These are phyloP conservation scores for Starmerella scarabaei DNA, from an alignment of 805 yeast species.

Conservation along the genomic window DNA sequence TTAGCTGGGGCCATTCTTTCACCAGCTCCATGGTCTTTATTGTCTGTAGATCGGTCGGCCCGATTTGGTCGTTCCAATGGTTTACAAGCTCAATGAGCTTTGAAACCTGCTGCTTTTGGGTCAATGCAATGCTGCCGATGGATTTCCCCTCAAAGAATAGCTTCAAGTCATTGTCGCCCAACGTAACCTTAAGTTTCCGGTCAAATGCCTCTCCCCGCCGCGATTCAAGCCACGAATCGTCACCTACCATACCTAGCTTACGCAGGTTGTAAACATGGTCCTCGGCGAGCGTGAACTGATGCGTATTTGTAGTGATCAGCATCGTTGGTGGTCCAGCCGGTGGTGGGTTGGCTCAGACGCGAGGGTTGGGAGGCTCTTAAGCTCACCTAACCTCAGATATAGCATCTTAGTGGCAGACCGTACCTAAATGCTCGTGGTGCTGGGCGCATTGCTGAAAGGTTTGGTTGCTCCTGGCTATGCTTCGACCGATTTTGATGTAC, in stretches of 20 bases:
- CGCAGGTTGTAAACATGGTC: constrained; percentile 16
- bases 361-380: too few relatives aligned
- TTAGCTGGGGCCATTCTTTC: constrained; percentile 13
- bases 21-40: constrained; percentile 17
- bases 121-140: constrained; percentile 14
- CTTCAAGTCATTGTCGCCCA: constrained; percentile 6
- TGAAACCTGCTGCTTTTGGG: constrained; percentile 4
- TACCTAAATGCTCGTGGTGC: constrained; percentile 3
- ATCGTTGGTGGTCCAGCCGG: background rate
- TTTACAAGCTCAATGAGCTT: constrained; percentile 13
- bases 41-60: constrained; percentile 21
- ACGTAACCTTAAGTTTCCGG: constrained; percentile 12
- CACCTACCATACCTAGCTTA: constrained; percentile 9
- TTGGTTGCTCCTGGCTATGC: constrained; percentile 67
- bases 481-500: constrained; percentile 96
- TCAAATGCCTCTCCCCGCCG: constrained; percentile 21
- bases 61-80: constrained; percentile 17
- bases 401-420: too few relatives aligned
- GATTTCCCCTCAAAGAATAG: constrained; percentile 16
- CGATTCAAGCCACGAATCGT: constrained; percentile 21
- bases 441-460: constrained; percentile 24
- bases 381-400: too few relatives aligned
- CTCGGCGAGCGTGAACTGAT: constrained; percentile 14
- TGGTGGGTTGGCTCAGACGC: too few relatives aligned
- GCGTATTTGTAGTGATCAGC: constrained; percentile 16